These are phyloP conservation scores for Nectriaceae sp. DNA, from an alignment of 2,329 filamentous ascomycete genomes.

Conservation along the genomic window DNA sequence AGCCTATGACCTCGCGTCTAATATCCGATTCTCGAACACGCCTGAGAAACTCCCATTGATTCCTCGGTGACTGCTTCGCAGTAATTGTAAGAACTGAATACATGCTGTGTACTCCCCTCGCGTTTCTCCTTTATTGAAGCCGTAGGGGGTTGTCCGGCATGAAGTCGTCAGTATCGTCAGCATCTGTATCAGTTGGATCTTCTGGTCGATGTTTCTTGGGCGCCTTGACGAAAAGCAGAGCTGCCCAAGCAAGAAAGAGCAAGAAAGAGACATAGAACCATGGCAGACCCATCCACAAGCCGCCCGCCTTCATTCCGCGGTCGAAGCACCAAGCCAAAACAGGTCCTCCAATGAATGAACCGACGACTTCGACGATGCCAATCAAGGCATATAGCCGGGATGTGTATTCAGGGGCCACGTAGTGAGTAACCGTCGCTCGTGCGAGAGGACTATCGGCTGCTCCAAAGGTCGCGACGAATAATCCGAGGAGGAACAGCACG, in stretches of 20 bases:
- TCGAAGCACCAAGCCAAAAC: constrained; percentile 42
- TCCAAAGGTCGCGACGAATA: constrained; percentile 41
- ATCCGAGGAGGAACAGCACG: constrained; percentile 37
- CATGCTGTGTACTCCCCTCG: too few species aligned
- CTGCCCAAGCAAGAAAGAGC: constrained; percentile 28
- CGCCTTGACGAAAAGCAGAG: constrained; percentile 34
- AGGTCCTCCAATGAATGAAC: constrained; percentile 42
- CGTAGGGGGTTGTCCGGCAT: constrained; percentile 26
- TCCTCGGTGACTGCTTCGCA: too few species aligned
- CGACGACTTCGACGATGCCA: constrained; percentile 41
- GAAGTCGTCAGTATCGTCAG: constrained; percentile 20
- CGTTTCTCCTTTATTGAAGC: constrained; percentile 20
- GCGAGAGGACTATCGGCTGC: constrained; percentile 40
- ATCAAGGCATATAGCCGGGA: constrained; percentile 44
- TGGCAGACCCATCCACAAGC: constrained; percentile 40
- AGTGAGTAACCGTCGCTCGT: constrained; percentile 42
- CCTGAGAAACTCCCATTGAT: too few species aligned
- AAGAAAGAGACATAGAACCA: constrained; percentile 42
- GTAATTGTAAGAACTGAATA: too few species aligned
- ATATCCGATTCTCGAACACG: too few species aligned
- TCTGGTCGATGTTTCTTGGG: constrained; percentile 28
- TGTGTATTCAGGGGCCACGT: constrained; percentile 38
- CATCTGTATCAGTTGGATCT: constrained; percentile 14
- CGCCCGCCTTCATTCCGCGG: constrained; percentile 36
- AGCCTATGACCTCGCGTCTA: too few species aligned